Conservation (phyloP, 441 rosid species). For the Pelargonium cotyledonis region DNA sequence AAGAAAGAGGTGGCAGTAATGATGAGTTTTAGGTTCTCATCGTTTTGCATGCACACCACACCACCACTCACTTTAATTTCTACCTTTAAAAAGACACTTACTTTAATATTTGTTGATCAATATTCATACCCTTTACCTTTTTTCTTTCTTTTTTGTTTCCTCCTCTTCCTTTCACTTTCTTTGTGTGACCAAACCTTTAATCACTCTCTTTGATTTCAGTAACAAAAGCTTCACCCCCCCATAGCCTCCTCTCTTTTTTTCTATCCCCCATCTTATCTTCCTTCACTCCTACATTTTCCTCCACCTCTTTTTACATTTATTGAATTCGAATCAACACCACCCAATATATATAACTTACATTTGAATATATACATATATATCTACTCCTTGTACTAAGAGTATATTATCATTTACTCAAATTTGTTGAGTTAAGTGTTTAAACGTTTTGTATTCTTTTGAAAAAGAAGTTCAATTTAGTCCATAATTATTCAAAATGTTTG, state of each 20-base stretch:
- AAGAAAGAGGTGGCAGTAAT: constrained; percentile 23
- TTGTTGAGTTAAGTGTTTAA: too few relatives aligned
- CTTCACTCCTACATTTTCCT: background rate
- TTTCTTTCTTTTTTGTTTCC: constrained; percentile 5
- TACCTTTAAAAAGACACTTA: background rate
- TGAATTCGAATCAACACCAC: too few relatives aligned
- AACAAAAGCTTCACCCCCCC: constrained; percentile 17
- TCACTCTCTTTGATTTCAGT: constrained; percentile 33
- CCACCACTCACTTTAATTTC: constrained; percentile 20
- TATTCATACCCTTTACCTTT: background rate
- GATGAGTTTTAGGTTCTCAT: constrained; percentile 16
- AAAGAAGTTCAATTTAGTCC: too few relatives aligned
- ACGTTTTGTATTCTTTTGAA: too few relatives aligned
- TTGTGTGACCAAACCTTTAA: constrained; percentile 23
- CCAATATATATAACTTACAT: too few relatives aligned
- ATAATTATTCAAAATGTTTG: too few relatives aligned
- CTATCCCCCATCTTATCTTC: background rate
- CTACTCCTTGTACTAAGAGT: too few relatives aligned
- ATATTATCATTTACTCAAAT: too few relatives aligned
- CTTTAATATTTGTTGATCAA: constrained; percentile 1
- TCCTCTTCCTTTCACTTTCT: constrained; percentile 18
- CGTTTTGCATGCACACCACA: constrained; percentile 27
- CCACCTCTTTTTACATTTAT: background rate
- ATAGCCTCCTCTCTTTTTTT: constrained; percentile 5
- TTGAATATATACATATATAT: too few relatives aligned